phyloP scores from a whole-genome alignment of 352 stramenopile species.

The Phytophthora syringae region DNA sequence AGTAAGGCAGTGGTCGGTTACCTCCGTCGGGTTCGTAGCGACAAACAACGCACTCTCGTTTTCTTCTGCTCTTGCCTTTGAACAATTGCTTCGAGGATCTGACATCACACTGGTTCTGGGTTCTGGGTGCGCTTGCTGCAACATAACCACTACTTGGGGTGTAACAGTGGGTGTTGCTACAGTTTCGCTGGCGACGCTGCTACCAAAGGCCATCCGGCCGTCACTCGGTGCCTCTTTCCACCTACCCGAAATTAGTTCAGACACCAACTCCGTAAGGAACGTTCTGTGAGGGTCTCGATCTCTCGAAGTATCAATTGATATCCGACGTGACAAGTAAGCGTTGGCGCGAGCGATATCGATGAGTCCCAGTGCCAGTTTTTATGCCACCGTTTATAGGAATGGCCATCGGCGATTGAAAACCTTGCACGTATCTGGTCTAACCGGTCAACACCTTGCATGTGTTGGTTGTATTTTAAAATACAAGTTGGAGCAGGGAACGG shows the following conservation, averaged over 20 bases:
- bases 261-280: slow-evolving; percentile 12
- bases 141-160: neutral
- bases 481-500: slow-evolving; percentile 26
- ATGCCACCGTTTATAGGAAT: slow-evolving; percentile 38
- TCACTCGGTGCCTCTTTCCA: slow-evolving; percentile 5
- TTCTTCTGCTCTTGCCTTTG: neutral
- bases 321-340: slow-evolving; percentile 8
- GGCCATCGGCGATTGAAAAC: slow-evolving; percentile 35
- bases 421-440: slow-evolving; percentile 35
- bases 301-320: neutral
- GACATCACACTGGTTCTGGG: neutral
- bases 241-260: slow-evolving; percentile 2
- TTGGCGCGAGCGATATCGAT: slow-evolving; percentile 16
- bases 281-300: neutral
- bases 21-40: slow-evolving; percentile 5
- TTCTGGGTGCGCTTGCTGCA: neutral
- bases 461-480: slow-evolving; percentile 35
- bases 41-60: neutral
- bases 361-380: slow-evolving; percentile 26
- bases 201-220: slow-evolving; percentile 3
- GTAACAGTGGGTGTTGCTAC: neutral
- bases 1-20: slow-evolving; percentile 4
- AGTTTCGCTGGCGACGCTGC: neutral
- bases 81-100: slow-evolving; percentile 2
- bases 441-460: slow-evolving; percentile 47